A percentile compares a stretch with the other conserved stretches of the same genome.
These are phyloP conservation scores for Chrysochromulina parva DNA, from an alignment of 78 protist species.

Conservation along the genomic window DNA sequence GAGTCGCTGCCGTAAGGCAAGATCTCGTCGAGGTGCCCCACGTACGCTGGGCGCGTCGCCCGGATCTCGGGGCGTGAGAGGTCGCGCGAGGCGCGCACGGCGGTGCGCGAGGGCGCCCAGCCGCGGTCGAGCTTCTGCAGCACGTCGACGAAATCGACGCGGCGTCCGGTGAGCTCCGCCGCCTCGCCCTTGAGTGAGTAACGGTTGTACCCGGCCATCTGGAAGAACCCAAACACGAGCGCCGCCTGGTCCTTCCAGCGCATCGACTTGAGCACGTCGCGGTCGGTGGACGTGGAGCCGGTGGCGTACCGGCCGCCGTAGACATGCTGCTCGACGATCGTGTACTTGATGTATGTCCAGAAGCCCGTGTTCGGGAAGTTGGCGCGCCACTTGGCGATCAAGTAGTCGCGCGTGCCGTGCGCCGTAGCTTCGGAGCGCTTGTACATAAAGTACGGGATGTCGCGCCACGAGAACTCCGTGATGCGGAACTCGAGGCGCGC, in stretches of 20 bases:
- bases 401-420: conserved; percentile 25
- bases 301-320: neutral
- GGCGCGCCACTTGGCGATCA: conserved; percentile 31
- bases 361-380: conserved; percentile 44
- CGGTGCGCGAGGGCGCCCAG: neutral
- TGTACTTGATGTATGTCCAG: conserved; percentile 34
- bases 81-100: neutral
- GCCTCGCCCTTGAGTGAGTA: neutral
- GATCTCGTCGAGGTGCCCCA: conserved; percentile 2
- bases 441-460: conserved; percentile 35
- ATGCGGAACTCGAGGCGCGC: conserved; percentile 45
- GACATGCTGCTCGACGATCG: conserved; percentile 13
- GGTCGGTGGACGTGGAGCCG: too few relatives aligned
- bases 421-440: conserved; percentile 30
- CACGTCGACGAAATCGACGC: neutral
- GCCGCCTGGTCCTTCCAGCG: conserved; percentile 8
- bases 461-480: conserved; percentile 36
- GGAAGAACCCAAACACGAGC: conserved; percentile 16
- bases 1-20: neutral
- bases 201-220: conserved; percentile 1
- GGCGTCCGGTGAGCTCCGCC: neutral
- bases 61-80: neutral
- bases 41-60: neutral
- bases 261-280: neutral
- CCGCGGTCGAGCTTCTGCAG: conserved; percentile 3